These are phyloP conservation scores for Metschnikowia cerradonensis DNA, from an alignment of 805 yeast genomes.

Conservation along the genomic window DNA sequence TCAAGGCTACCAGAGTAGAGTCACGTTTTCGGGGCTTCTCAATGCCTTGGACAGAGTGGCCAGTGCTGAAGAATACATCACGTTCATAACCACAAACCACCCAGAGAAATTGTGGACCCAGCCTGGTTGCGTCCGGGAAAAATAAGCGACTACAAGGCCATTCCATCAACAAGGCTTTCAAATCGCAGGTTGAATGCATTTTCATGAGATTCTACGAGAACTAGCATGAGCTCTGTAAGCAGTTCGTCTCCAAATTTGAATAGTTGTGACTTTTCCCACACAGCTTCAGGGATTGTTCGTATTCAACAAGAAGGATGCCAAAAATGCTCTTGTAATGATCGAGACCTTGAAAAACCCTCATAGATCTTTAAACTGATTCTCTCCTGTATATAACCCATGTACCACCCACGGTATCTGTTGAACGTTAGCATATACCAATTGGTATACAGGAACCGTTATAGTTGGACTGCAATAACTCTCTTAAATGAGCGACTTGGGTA, in stretches of 20 bases:
- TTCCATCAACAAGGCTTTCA: constrained; percentile 86
- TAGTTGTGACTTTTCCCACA: constrained; percentile 63
- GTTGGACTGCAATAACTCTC: too few species aligned
- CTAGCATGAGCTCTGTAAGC: constrained; percentile 50
- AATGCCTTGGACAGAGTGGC: constrained; percentile 97
- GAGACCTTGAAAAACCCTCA: constrained; percentile 37
- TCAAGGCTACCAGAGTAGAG: constrained; percentile 78
- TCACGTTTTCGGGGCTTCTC: constrained; percentile 89
- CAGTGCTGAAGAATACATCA: constrained; percentile 93
- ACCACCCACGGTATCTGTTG: constrained; percentile 29
- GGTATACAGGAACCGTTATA: rapidly evolving
- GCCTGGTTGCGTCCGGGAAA: constrained; percentile 94
- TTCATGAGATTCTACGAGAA: constrained; percentile 80
- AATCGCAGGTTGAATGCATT: constrained; percentile 76
- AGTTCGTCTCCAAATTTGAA: constrained; percentile 44
- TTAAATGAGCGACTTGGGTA: too few species aligned
- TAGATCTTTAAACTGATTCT: constrained; percentile 5
- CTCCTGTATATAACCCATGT: neutral
- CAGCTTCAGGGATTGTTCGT: constrained; percentile 95
- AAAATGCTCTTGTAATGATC: constrained; percentile 66
- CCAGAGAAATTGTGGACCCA: constrained; percentile 89
- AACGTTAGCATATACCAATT: too few species aligned
- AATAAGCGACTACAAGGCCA: constrained; percentile 77
- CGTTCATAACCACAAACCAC: constrained; percentile 97
- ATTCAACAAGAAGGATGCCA: constrained; percentile 80